phyloP scores from a whole-genome alignment of 2,329 filamentous ascomycete species.

The Mollisia scopiformis region DNA sequence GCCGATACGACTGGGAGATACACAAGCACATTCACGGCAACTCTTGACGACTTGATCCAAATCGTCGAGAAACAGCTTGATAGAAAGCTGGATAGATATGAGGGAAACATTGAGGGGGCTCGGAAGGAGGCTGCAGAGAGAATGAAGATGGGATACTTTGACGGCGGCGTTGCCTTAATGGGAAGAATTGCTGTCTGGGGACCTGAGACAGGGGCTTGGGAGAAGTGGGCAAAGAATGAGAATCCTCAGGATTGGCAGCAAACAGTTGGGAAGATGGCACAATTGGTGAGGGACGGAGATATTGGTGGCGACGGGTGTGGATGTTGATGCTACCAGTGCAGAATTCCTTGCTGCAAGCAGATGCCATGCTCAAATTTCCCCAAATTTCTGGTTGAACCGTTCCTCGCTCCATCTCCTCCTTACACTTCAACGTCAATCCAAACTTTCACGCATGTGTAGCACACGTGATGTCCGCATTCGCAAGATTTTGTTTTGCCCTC shows the following conservation, averaged over 20 bases:
- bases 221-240: slow-evolving; percentile 3
- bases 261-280: slow-evolving; percentile 5
- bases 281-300: slow-evolving; percentile 10
- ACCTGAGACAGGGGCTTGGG: slow-evolving; percentile 12
- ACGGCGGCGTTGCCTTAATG: slow-evolving; percentile 23
- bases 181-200: slow-evolving; percentile 24
- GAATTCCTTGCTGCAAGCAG: not conserved
- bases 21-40: slow-evolving; percentile 6
- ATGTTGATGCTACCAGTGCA: slow-evolving; percentile 5
- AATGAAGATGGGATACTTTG: slow-evolving; percentile 21
- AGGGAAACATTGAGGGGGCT: slow-evolving; percentile 17
- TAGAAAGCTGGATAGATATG: slow-evolving; percentile 17
- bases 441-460: not conserved
- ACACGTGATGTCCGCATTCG: not conserved
- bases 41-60: slow-evolving; percentile 8
- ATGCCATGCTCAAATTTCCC: not conserved
- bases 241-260: slow-evolving; percentile 1
- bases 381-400: too few relatives aligned
- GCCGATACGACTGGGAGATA: not conserved
- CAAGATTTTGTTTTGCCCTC: not conserved
- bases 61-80: slow-evolving; percentile 16
- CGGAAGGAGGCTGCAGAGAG: slow-evolving; percentile 21
- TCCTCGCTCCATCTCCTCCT: not conserved
- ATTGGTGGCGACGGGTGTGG: slow-evolving; percentile 20
- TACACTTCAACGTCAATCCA: not conserved